Percentiles rank a stretch among this genome's conserved stretches.
phyloP scores from a whole-genome alignment of 2,329 filamentous ascomycete species.

The Helotiales sp. region DNA sequence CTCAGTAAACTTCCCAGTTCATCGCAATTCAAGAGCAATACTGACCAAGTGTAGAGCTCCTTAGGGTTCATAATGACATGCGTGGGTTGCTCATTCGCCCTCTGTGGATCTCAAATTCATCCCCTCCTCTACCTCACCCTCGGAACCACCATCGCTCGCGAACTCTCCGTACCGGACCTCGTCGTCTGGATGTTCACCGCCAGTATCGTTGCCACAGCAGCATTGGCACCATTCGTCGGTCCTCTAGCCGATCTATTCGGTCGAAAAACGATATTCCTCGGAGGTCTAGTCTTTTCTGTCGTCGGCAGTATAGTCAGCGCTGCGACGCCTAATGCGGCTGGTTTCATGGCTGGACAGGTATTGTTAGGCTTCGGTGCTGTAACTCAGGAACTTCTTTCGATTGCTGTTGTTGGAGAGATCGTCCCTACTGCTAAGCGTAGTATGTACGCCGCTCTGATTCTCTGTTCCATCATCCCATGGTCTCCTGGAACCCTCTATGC shows the following conservation, averaged over 20 bases:
- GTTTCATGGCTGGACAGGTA: constrained; percentile 38
- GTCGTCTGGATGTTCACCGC: constrained; percentile 21
- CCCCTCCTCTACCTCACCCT: constrained; percentile 14
- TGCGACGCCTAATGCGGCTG: constrained; percentile 14
- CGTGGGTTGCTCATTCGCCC: constrained; percentile 13
- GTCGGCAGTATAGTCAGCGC: constrained; percentile 19
- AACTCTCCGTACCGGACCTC: constrained; percentile 3
- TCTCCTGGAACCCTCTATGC: constrained; percentile 57
- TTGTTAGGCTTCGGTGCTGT: constrained; percentile 63
- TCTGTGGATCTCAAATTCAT: constrained; percentile 13
- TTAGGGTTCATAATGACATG: constrained; percentile 32
- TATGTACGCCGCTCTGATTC: constrained; percentile 54
- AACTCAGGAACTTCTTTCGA: constrained; percentile 63
- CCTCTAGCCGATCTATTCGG: constrained; percentile 24
- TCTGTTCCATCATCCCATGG: constrained; percentile 59
- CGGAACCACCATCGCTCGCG: constrained; percentile 6
- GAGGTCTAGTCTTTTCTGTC: constrained; percentile 16
- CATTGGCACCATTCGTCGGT: constrained; percentile 25
- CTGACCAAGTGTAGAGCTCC: constrained; percentile 16
- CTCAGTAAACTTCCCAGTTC: not conserved
- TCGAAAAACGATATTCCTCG: constrained; percentile 17
- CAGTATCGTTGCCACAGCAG: constrained; percentile 16
- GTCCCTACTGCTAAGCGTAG: constrained; percentile 61
- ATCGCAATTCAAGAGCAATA: not conserved
- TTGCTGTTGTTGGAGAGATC: constrained; percentile 64